phyloP scores from a whole-genome alignment of 2,329 filamentous ascomycete genomes.

The Mycocentrospora acerina region DNA sequence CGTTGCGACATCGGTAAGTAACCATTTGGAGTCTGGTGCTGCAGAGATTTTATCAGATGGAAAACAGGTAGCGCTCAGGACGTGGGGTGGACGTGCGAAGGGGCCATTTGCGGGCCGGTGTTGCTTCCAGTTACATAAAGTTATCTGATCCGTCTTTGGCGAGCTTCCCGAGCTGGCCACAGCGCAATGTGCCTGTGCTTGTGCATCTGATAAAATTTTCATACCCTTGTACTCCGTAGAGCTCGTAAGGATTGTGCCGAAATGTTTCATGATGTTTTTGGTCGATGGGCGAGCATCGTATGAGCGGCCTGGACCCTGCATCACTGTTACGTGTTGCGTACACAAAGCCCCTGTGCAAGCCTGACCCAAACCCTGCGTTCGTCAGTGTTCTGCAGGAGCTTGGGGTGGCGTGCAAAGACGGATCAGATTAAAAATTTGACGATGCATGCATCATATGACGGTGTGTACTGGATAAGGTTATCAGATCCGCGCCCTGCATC shows the following conservation, averaged over 20 bases:
- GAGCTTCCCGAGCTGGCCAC: slow-evolving; percentile 4
- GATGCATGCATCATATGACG: slow-evolving; percentile 8
- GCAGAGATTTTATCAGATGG: slow-evolving; percentile 28
- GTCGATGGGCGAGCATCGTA: too few species aligned
- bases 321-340: slow-evolving; percentile 19
- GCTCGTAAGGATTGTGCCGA: too few species aligned
- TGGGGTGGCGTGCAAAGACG: slow-evolving; percentile 1
- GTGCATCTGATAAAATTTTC: slow-evolving; percentile 16
- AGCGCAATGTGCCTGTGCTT: slow-evolving; percentile 3
- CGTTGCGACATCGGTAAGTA: slow-evolving; percentile 19
- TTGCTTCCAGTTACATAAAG: slow-evolving; percentile 6
- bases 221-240: too few species aligned
- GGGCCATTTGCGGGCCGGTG: slow-evolving; percentile 11
- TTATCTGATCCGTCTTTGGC: slow-evolving; percentile 16
- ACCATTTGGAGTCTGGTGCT: slow-evolving; percentile 2
- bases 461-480: slow-evolving; percentile 28
- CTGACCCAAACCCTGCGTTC: slow-evolving; percentile 6
- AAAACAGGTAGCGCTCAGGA: slow-evolving; percentile 4
- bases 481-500: slow-evolving; percentile 36
- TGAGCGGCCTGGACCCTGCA: slow-evolving; percentile 8
- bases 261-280: too few species aligned
- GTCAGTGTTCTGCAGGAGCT: slow-evolving; percentile 7
- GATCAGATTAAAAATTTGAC: slow-evolving; percentile 20
- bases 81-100: slow-evolving; percentile 11
- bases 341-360: slow-evolving; percentile 3